Percentiles rank a stretch among this genome's conserved stretches.
These are phyloP conservation scores for Phytophthora crassamura DNA, from an alignment of 352 stramenopile genomes.

Conservation along the genomic window DNA sequence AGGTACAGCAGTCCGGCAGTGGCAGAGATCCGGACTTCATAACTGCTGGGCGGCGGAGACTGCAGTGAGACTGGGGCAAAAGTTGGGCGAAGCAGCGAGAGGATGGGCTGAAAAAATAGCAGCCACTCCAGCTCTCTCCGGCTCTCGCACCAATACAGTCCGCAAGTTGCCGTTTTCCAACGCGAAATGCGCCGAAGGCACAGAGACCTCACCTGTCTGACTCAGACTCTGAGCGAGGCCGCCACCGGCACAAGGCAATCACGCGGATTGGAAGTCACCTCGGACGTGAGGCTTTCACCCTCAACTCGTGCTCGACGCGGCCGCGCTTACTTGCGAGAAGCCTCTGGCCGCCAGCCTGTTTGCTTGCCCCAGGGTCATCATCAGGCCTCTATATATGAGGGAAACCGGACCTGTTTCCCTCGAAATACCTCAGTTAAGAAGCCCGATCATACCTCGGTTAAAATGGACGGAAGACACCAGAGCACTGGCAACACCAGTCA, in stretches of 20 bases:
- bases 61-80: slow-evolving; percentile 11
- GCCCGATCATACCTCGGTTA: too few relatives aligned
- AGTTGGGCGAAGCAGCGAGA: slow-evolving; percentile 27
- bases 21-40: slow-evolving; percentile 42
- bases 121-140: slow-evolving; percentile 31
- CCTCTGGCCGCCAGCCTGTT: too few relatives aligned
- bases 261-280: slow-evolving; percentile 1
- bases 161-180: slow-evolving; percentile 4
- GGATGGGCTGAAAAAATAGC: slow-evolving; percentile 27
- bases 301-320: too few relatives aligned
- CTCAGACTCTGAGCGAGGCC: slow-evolving; percentile 7
- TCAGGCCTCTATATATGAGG: too few relatives aligned
- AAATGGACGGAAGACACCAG: too few relatives aligned
- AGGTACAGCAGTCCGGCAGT: slow-evolving; percentile 15
- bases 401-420: too few relatives aligned
- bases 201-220: background rate
- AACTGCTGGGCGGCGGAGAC: slow-evolving; percentile 26
- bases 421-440: too few relatives aligned
- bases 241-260: slow-evolving; percentile 9
- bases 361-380: too few relatives aligned
- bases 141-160: slow-evolving; percentile 20
- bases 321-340: too few relatives aligned
- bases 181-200: slow-evolving; percentile 4
- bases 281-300: too few relatives aligned
- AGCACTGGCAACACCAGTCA: too few relatives aligned